Evolutionary conservation across 2,329 filamentous ascomycete species (phyloP).

Genomic region (Fulvia fulva): DNA sequence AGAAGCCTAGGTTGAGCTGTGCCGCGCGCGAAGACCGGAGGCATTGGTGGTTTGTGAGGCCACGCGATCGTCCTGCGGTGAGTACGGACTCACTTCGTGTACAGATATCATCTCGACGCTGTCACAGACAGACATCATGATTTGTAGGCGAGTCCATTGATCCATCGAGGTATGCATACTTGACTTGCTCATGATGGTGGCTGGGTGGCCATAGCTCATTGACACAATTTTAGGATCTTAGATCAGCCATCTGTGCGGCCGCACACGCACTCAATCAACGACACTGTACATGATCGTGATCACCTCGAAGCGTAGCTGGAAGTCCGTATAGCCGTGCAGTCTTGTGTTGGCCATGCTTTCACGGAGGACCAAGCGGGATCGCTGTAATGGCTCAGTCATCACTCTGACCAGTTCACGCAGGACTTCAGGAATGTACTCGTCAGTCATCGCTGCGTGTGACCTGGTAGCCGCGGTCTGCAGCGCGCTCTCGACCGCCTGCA

Average conservation of each 20-base stretch:
- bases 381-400: conserved; percentile 7
- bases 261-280: neutral
- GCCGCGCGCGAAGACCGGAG: too few species aligned
- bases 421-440: neutral
- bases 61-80: too few species aligned
- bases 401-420: conserved; percentile 4
- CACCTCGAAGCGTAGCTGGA: conserved; percentile 18
- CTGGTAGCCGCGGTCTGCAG: neutral
- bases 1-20: too few species aligned
- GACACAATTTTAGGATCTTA: too few species aligned
- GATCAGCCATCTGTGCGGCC: too few species aligned
- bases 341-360: conserved; percentile 18
- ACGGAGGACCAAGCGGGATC: conserved; percentile 5
- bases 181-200: neutral
- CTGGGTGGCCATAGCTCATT: neutral
- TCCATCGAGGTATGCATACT: too few species aligned
- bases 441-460: neutral
- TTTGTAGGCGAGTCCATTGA: too few species aligned
- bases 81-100: too few species aligned
- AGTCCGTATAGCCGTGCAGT: conserved; percentile 17
- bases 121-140: too few species aligned
- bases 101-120: too few species aligned
- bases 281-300: conserved; percentile 7
- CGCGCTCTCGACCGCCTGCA: conserved; percentile 4
- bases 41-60: too few species aligned